Evolutionary conservation across 2,329 filamentous ascomycete genomes (phyloP).

Genomic region (Calonectria naviculata): DNA sequence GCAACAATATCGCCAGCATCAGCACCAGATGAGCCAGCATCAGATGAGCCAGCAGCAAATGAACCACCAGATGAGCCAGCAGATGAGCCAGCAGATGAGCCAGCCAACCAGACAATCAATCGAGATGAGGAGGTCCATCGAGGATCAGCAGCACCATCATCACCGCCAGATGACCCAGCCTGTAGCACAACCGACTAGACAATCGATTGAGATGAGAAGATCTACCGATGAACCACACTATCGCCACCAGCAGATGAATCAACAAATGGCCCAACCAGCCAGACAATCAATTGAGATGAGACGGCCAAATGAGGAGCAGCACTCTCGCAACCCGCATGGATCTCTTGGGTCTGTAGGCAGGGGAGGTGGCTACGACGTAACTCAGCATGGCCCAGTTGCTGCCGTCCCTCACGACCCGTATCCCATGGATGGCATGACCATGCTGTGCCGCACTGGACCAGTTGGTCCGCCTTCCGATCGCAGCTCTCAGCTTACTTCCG

Average conservation of each 20-base stretch:
- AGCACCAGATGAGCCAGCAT: conserved; percentile 18
- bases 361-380: conserved; percentile 53
- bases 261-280: conserved; percentile 22
- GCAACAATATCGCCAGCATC: conserved; percentile 12
- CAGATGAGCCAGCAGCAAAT: not conserved
- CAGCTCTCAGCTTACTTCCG: conserved; percentile 63
- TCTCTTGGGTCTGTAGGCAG: not conserved
- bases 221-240: conserved; percentile 39
- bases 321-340: conserved; percentile 26
- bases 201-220: conserved; percentile 37
- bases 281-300: conserved; percentile 37
- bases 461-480: conserved; percentile 72
- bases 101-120: not conserved
- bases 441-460: conserved; percentile 86
- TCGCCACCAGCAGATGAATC: conserved; percentile 29
- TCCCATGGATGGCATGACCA: conserved; percentile 95
- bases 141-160: conserved; percentile 16
- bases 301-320: conserved; percentile 38
- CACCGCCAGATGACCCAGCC: conserved; percentile 27
- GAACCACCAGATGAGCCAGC: conserved; percentile 18
- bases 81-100: conserved; percentile 20
- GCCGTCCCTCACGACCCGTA: conserved; percentile 92
- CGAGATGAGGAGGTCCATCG: conserved; percentile 32
- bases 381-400: conserved; percentile 71
- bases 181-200: conserved; percentile 26